phyloP scores from a whole-genome alignment of 1,284 basidiomycete genomes.

The Mixia osmundae region DNA sequence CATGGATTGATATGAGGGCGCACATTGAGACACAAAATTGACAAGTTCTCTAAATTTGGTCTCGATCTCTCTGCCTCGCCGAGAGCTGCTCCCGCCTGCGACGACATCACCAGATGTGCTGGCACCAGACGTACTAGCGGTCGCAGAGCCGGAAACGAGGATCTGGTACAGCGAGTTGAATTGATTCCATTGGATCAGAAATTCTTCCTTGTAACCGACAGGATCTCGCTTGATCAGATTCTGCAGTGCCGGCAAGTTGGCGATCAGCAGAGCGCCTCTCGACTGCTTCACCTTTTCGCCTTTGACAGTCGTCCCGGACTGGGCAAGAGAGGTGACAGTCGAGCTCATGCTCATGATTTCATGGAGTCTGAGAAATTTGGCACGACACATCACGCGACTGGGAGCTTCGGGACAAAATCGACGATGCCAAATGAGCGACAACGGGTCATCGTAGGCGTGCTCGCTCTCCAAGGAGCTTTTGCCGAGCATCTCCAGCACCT shows the following conservation, averaged over 20 bases:
- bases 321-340: no score
- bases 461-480: conserved; percentile 85
- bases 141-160: conserved; percentile 31
- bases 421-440: no score
- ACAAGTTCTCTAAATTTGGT: conserved; percentile 64
- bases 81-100: conserved; percentile 27
- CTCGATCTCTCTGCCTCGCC: conserved; percentile 39
- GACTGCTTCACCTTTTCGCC: no score
- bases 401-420: no score
- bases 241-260: conserved; percentile 46
- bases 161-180: conserved; percentile 71
- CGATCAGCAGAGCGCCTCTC: conserved; percentile 25
- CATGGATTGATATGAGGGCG: conserved; percentile 70
- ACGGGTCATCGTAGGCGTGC: conserved; percentile 20
- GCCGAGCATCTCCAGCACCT: conserved; percentile 58
- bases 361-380: no score
- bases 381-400: no score
- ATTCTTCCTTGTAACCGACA: conserved; percentile 76
- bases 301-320: no score
- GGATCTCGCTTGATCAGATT: conserved; percentile 89
- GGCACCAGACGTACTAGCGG: conserved; percentile 7
- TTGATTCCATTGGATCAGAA: conserved; percentile 95
- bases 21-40: conserved; percentile 59
- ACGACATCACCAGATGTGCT: conserved; percentile 4
- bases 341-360: no score